Percentiles rank a stretch among this genome's conserved stretches.
phyloP scores from a whole-genome alignment of 148 eudicot species.

The Chenopodium quinoa region DNA sequence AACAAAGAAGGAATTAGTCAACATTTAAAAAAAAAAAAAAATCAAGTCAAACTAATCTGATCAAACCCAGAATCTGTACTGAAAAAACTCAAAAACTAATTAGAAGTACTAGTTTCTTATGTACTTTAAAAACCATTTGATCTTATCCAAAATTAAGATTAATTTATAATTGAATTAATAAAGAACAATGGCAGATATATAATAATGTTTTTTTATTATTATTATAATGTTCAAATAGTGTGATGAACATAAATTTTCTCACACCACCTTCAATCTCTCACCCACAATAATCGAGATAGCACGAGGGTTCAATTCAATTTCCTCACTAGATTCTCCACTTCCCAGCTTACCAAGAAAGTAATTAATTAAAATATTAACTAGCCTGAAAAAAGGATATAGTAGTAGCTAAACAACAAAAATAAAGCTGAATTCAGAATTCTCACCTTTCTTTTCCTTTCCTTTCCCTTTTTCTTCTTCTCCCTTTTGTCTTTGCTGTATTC shows the following conservation, averaged over 20 bases:
- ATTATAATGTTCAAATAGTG: background rate
- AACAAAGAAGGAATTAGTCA: background rate
- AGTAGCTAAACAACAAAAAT: background rate
- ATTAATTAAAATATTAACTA: background rate
- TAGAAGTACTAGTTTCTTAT: background rate
- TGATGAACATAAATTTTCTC: slow-evolving; percentile 10
- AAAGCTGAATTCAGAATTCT: slow-evolving; percentile 10
- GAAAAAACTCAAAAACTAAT: background rate
- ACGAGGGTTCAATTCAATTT: slow-evolving; percentile 34
- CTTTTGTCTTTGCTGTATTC: slow-evolving; percentile 10
- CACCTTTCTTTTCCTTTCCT: slow-evolving; percentile 7
- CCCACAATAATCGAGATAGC: slow-evolving; percentile 39
- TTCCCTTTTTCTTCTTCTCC: background rate
- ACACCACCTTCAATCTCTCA: background rate
- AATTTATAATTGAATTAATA: slow-evolving; percentile 13
- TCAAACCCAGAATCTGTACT: slow-evolving; percentile 12
- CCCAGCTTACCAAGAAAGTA: slow-evolving; percentile 24
- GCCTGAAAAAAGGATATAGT: slow-evolving; percentile 10
- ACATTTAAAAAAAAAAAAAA: background rate
- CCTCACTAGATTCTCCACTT: slow-evolving; percentile 34
- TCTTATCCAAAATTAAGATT: slow-evolving; percentile 25
- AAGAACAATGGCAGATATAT: slow-evolving; percentile 24
- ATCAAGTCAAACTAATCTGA: slow-evolving; percentile 22
- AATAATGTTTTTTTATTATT: background rate
- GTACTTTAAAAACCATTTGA: background rate